Conservation (phyloP, 2,329 filamentous ascomycete genomes). For the Drechslerella stenobrocha region DNA sequence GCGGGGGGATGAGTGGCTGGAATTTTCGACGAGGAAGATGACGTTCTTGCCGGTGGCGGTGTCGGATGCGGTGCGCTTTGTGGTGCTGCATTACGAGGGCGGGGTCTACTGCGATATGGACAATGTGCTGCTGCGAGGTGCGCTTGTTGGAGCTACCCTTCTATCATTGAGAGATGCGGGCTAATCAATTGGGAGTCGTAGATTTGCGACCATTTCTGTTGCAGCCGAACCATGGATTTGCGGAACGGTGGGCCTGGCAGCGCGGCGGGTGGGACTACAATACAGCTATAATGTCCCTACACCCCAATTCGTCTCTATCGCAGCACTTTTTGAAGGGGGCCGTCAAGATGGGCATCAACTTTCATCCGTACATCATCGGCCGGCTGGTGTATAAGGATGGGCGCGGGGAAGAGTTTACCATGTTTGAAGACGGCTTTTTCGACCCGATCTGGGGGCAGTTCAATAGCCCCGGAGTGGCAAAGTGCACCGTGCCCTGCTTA, state of each 20-base stretch:
- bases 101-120: conserved; percentile 64
- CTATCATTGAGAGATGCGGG: neutral
- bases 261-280: conserved; percentile 62
- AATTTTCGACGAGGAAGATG: conserved; percentile 62
- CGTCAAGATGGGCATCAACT: conserved; percentile 64
- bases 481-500: conserved; percentile 62
- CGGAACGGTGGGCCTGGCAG: conserved; percentile 63
- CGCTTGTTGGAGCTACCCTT: neutral
- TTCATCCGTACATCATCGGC: conserved; percentile 62
- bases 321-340: conserved; percentile 63
- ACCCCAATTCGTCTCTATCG: conserved; percentile 62
- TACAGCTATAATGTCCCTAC: conserved; percentile 63
- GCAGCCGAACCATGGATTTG: conserved; percentile 61
- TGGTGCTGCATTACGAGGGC: conserved; percentile 62
- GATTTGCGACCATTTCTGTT: conserved; percentile 63
- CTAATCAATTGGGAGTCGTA: conserved; percentile 20
- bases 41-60: conserved; percentile 64
- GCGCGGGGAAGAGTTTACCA: conserved; percentile 61
- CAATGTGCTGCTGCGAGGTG: conserved; percentile 59
- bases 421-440: conserved; percentile 64
- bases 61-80: conserved; percentile 62
- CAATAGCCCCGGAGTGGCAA: conserved; percentile 61
- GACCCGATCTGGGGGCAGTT: conserved; percentile 65
- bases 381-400: conserved; percentile 64
- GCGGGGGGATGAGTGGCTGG: conserved; percentile 61